Percentiles rank a stretch among this genome's conserved stretches.
phyloP scores from a whole-genome alignment of 2,329 filamentous ascomycete genomes.

The Paecilomyces formosus region DNA sequence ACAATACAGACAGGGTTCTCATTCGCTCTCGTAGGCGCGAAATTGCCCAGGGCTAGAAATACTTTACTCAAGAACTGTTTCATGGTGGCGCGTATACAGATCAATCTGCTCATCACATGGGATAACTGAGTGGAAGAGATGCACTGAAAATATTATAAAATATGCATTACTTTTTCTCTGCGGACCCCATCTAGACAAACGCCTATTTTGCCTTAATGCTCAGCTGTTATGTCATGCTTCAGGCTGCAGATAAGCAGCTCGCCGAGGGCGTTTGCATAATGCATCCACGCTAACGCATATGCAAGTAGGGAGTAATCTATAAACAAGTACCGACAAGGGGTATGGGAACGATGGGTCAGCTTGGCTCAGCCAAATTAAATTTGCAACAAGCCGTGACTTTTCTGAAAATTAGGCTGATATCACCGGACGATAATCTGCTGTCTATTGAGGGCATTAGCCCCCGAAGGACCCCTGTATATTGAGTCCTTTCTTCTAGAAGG shows the following conservation, averaged over 20 bases:
- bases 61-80: neutral
- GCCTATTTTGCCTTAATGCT: neutral
- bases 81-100: neutral
- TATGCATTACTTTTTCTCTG: neutral
- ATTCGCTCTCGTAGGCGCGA: neutral
- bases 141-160: neutral
- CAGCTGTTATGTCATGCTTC: neutral
- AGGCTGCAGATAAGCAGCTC: neutral
- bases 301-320: neutral
- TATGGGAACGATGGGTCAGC: neutral
- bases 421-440: neutral
- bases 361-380: neutral
- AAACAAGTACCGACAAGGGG: neutral
- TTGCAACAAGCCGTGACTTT: neutral
- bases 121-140: neutral
- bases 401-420: neutral
- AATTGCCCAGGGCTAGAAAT: neutral
- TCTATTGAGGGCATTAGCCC: neutral
- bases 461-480: neutral
- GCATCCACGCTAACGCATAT: neutral
- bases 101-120: neutral
- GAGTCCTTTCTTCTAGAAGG: neutral
- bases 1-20: neutral
- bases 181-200: neutral
- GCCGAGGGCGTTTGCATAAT: neutral